These are phyloP conservation scores for Zelonia costaricensis DNA, from an alignment of 208 protist genomes.

Conservation along the genomic window DNA sequence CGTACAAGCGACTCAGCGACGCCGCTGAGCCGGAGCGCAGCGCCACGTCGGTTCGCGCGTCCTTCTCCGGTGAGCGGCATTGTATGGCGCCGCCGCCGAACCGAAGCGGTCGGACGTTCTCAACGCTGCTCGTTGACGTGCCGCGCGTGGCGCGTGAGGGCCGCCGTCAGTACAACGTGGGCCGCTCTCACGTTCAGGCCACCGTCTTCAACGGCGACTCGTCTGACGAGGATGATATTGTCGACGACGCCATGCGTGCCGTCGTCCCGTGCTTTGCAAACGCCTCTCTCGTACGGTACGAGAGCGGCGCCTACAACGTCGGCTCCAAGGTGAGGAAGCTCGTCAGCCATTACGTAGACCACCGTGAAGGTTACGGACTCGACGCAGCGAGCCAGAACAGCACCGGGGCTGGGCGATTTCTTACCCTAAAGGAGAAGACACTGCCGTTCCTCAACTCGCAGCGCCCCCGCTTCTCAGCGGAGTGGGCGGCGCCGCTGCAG, in stretches of 20 bases:
- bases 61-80: neutral
- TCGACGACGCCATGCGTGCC: constrained; percentile 79
- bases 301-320: constrained; percentile 79
- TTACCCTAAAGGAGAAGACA: constrained; percentile 1
- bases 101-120: constrained; percentile 27
- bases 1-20: constrained; percentile 20
- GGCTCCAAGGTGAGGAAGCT: constrained; percentile 54
- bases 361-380: constrained; percentile 74
- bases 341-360: constrained; percentile 58
- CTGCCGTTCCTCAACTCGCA: constrained; percentile 1
- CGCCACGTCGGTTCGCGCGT: neutral
- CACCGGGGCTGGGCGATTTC: neutral
- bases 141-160: constrained; percentile 57
- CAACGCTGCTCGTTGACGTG: constrained; percentile 33
- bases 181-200: constrained; percentile 46
- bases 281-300: constrained; percentile 65
- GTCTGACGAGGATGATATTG: constrained; percentile 72
- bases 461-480: constrained; percentile 13
- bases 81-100: neutral
- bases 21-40: constrained; percentile 30
- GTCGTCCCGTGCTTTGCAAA: constrained; percentile 73
- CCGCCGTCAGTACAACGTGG: constrained; percentile 79
- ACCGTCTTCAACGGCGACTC: constrained; percentile 27
- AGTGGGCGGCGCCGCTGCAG: constrained; percentile 12
- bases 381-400: constrained; percentile 27